phyloP scores from a whole-genome alignment of 2,329 filamentous ascomycete genomes.

The Chaetomiaceae sp. region DNA sequence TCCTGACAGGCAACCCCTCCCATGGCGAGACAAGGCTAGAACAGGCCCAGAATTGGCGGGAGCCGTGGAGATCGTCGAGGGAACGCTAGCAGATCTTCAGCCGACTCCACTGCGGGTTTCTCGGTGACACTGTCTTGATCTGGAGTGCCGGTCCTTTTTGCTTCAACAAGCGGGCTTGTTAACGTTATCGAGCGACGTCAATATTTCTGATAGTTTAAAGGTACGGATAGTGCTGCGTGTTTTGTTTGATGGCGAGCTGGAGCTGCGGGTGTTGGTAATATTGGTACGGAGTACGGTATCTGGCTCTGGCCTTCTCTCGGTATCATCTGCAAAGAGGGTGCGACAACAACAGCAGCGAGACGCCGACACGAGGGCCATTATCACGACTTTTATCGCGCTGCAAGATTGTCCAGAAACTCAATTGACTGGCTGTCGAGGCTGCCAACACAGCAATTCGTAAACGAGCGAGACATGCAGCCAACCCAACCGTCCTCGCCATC shows the following conservation, averaged over 20 bases:
- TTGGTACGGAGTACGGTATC: too few species aligned
- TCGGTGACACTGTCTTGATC: too few species aligned
- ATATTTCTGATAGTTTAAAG: background rate
- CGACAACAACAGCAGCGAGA: conserved; percentile 3
- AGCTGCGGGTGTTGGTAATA: conserved; percentile 8
- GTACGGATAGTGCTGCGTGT: too few species aligned
- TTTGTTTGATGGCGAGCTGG: conserved; percentile 3
- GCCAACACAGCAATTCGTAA: conserved; percentile 12
- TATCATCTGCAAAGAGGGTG: too few species aligned
- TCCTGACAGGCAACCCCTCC: background rate
- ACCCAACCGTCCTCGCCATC: too few species aligned
- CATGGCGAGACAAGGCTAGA: background rate
- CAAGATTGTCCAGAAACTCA: background rate
- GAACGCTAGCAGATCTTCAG: too few species aligned
- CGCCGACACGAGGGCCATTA: background rate
- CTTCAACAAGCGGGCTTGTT: too few species aligned
- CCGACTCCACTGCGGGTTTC: too few species aligned
- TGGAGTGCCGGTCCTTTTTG: too few species aligned
- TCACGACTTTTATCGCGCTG: background rate
- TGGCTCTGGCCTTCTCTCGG: too few species aligned
- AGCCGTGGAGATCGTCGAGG: too few species aligned
- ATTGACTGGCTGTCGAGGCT: conserved; percentile 5
- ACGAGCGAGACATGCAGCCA: background rate
- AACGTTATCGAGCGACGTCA: too few species aligned
- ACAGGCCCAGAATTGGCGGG: background rate